These are phyloP conservation scores for Pseudocercospora ulei DNA, from an alignment of 2,329 filamentous ascomycete species.

Conservation along the genomic window DNA sequence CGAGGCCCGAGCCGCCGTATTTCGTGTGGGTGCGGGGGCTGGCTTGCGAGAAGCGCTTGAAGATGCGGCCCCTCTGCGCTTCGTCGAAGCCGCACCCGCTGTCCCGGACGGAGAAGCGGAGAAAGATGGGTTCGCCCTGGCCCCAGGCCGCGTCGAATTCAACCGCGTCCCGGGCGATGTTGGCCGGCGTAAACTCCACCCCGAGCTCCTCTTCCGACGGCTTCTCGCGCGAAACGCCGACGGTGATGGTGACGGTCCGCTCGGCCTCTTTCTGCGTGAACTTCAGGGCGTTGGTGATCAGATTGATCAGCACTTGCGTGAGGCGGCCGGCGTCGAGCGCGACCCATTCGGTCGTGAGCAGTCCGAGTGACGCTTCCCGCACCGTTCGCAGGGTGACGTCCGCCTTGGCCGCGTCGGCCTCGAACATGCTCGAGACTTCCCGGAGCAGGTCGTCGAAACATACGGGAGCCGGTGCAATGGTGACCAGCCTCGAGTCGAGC, in stretches of 20 bases:
- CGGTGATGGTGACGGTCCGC: conserved; percentile 18
- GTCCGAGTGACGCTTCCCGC: conserved; percentile 7
- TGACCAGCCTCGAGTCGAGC: conserved; percentile 37
- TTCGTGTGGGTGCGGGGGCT: conserved; percentile 56
- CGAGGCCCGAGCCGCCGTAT: conserved; percentile 61
- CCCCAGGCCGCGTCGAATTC: conserved; percentile 5
- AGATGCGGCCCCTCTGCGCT: conserved; percentile 42
- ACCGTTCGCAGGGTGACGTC: conserved; percentile 16
- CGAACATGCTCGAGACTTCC: conserved; percentile 24
- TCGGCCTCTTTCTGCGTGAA: conserved; percentile 22
- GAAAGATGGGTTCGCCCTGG: conserved; percentile 16
- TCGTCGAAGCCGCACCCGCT: conserved; percentile 35
- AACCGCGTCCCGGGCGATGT: conserved; percentile 17
- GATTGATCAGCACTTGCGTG: conserved; percentile 27
- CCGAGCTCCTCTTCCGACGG: conserved; percentile 21
- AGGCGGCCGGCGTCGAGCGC: conserved; percentile 24
- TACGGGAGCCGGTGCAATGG: conserved; percentile 23
- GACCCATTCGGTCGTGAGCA: conserved; percentile 16
- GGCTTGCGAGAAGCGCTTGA: conserved; percentile 60
- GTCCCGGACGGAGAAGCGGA: conserved; percentile 27
- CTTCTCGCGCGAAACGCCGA: conserved; percentile 15
- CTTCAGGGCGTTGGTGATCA: conserved; percentile 28
- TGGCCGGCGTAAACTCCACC: conserved; percentile 20
- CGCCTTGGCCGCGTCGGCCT: conserved; percentile 20
- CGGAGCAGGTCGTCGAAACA: conserved; percentile 17